A percentile compares a stretch with the other conserved stretches of the same genome.
Conservation (phyloP, 495 filamentous ascomycete species). For the Xylaria grammica region DNA sequence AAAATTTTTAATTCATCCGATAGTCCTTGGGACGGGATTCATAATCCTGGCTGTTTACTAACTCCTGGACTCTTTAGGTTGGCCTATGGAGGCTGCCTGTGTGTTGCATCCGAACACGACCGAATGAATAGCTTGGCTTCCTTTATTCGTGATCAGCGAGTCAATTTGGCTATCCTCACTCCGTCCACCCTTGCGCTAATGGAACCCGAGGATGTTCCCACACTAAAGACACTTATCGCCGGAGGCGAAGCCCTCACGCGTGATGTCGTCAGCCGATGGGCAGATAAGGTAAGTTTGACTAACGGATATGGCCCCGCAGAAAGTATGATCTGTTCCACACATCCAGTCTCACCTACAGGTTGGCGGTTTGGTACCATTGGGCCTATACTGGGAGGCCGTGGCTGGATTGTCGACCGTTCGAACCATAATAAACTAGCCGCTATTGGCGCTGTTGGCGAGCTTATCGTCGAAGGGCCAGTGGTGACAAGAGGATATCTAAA, state of each 20-base stretch:
- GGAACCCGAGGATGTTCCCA: constrained; percentile 49
- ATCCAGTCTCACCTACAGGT: constrained; percentile 5
- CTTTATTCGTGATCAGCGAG: constrained; percentile 29
- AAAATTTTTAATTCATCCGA: background rate
- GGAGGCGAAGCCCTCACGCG: constrained; percentile 59
- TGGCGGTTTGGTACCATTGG: constrained; percentile 25
- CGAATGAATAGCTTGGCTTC: constrained; percentile 36
- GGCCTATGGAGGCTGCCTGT: constrained; percentile 46
- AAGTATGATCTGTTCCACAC: constrained; percentile 1
- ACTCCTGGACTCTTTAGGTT: constrained; percentile 46
- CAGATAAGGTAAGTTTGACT: constrained; percentile 51
- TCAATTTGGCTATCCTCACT: constrained; percentile 40
- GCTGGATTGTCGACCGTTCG: constrained; percentile 31
- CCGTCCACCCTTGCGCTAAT: constrained; percentile 42
- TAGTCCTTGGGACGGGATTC: background rate
- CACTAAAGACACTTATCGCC: constrained; percentile 51
- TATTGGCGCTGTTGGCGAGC: constrained; percentile 54
- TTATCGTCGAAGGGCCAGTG: constrained; percentile 55
- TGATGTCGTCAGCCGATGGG: constrained; percentile 62
- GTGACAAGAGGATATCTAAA: constrained; percentile 60
- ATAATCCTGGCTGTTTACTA: background rate
- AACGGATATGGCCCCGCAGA: constrained; percentile 63
- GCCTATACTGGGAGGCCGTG: constrained; percentile 21
- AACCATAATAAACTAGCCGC: constrained; percentile 24
- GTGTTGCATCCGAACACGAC: constrained; percentile 43